These are phyloP conservation scores for Bruguiera sexangula DNA, from an alignment of 345 rosid genomes.

Conservation along the genomic window DNA sequence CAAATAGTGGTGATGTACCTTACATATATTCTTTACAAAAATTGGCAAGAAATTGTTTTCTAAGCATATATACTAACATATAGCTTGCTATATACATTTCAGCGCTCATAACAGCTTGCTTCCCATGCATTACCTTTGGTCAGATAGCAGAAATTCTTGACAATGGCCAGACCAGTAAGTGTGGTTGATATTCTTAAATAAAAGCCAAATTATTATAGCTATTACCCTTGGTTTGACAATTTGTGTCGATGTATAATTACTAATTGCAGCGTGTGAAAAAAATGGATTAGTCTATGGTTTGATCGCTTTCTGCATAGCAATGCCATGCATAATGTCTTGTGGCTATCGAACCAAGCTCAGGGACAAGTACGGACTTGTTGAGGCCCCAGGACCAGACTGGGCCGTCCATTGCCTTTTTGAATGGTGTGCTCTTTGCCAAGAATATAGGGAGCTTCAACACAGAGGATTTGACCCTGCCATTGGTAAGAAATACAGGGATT, in stretches of 20 bases:
- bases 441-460: constrained; percentile 57
- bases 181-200: too few relatives aligned
- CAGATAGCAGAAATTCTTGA: constrained; percentile 63
- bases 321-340: constrained; percentile 67
- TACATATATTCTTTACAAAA: too few relatives aligned
- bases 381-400: constrained; percentile 66
- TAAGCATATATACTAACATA: constrained; percentile 2
- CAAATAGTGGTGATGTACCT: constrained; percentile 41
- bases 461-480: constrained; percentile 66
- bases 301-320: constrained; percentile 23
- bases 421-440: constrained; percentile 74
- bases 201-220: too few relatives aligned
- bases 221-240: too few relatives aligned
- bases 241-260: neutral
- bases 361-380: constrained; percentile 50
- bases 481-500: constrained; percentile 27
- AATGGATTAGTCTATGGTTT: constrained; percentile 48
- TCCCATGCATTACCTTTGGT: constrained; percentile 55
- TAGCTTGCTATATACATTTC: constrained; percentile 6
- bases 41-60: neutral
- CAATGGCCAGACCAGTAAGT: constrained; percentile 47
- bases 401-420: constrained; percentile 56
- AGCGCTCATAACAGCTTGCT: constrained; percentile 48
- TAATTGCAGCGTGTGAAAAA: constrained; percentile 43
- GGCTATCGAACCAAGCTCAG: constrained; percentile 59